Evolutionary conservation across 345 rosid genomes (phyloP), one percentile per base, ranked within the genome.

Genomic region (Eucalyptus paniculata): DNA sequence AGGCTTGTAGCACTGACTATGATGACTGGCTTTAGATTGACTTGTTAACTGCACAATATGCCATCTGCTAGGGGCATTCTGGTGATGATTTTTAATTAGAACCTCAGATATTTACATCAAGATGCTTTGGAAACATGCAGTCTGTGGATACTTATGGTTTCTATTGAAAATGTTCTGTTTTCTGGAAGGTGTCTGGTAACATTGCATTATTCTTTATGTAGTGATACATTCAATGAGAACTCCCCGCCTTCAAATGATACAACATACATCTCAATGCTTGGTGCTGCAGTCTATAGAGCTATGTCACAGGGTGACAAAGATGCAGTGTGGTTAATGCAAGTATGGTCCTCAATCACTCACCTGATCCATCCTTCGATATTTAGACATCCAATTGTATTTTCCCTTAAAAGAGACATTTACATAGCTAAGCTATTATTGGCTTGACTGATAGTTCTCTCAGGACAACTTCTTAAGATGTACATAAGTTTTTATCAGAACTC

Each of bases 261-360:
- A 87, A 88, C 90, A 85, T 97, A 94, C 89, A 97, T 97, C 91
- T 95, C 96, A 62, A 93, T 94, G 44, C 97, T 96, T 49, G 99
- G 99, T 92, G 94, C 95, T 88, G 98, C 98, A 65, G 97, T 97
- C 60, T 97, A 95, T 91, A 95, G 94, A 93, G 99, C 99, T 87
- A 96, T 97, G 99, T 94, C 97, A 21, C 92, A 91, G 92, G 99
- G 96, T 89, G 97, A 97, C 92, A 93, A 95, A 88, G 92, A 96
- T 92, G 97, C 99, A 90, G 97, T 97, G 89, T 97, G 99, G 99
- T 91, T 97, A 91, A 97, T 97, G 99, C 99, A 97, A 92, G 99
- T 97, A 94, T 87, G 96, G 80, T 86, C 67, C 58, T 45, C 56
- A 60, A 56, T 86, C 53, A 26, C 50, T 37, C 83, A 40, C 47